Evolutionary conservation across 352 stramenopile genomes (phyloP).

Genomic region (Pythium brachiatum): DNA sequence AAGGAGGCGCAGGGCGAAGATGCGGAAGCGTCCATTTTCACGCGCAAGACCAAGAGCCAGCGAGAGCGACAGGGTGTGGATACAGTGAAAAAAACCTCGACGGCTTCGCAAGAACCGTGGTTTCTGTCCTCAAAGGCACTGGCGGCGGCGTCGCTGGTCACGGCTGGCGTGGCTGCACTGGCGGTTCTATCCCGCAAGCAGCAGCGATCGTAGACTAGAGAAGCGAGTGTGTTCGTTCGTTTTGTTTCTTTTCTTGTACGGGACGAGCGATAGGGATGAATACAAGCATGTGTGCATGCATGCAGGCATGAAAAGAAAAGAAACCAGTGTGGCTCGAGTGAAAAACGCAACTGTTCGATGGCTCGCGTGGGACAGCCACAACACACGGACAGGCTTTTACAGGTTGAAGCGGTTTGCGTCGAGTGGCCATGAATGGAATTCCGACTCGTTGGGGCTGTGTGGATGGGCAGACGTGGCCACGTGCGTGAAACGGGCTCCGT

Average conservation of each 20-base stretch:
- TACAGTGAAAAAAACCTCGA: slow-evolving; percentile 4
- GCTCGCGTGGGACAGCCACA: not conserved
- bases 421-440: slow-evolving; percentile 5
- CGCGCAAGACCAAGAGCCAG: slow-evolving; percentile 55
- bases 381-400: not conserved
- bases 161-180: slow-evolving; percentile 60
- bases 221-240: not conserved
- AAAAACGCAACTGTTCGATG: slow-evolving; percentile 3
- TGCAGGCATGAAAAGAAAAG: not conserved
- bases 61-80: slow-evolving; percentile 27
- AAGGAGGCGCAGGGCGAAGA: slow-evolving; percentile 12
- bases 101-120: slow-evolving; percentile 39
- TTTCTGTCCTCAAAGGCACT: slow-evolving; percentile 58
- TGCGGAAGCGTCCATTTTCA: slow-evolving; percentile 66
- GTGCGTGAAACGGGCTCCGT: slow-evolving; percentile 1
- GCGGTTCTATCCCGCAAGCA: slow-evolving; percentile 62
- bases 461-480: not conserved
- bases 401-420: not conserved
- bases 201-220: slow-evolving; percentile 33
- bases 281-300: too few relatives aligned
- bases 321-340: not conserved
- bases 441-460: slow-evolving; percentile 14
- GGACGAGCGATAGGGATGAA: not conserved
- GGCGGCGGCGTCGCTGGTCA: slow-evolving; percentile 65
- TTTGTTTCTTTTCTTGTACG: not conserved